Evolutionary conservation across 1,284 basidiomycete species (phyloP), one percentile per base, ranked within the genome.

Genomic region (Rhizopogon parksii): DNA sequence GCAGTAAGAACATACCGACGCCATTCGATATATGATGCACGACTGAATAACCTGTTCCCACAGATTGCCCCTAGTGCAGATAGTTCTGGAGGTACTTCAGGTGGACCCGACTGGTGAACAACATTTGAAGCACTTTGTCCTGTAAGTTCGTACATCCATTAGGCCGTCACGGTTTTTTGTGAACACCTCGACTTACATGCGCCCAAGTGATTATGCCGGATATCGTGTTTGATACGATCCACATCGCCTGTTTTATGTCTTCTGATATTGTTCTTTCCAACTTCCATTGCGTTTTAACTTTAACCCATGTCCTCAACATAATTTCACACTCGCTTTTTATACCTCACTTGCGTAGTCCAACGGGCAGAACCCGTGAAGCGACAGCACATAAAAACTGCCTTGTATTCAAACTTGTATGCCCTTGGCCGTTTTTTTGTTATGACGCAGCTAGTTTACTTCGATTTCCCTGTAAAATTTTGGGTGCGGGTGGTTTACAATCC

Each of bases 91-190:
- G 53, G 53, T 12, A n/a, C 36, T 0, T 50, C 60, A 1, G 35
- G 40, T 1, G 49, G 49, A 3, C 61, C 62, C 9, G 62, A 64
- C 61, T 64, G 62, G 62, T 64, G 59, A 47, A 52, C 27, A 32
- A 15, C 6, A 9, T 15, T 30, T 30, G 21, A 24, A 24, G 21
- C 21, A 6, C 2, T 17, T 8, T 32, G 1, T 32, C 11, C 4
- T 17, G 30, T 45, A 8, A 45, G 42, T 45, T 1, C 14, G 3
- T 32, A 9, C 8, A 34, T 21, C 30, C 11, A 32, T 32, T 27
- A 9, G 27, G 8, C 27, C 8, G 3, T 27, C 21, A 24, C 21
- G 19, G 19, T 21, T 2, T 21, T 27, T 8, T 27, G 25, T 17
- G 6, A 1, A 2, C 14, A 6, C 42, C 2, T 1, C 0, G 11